These are phyloP conservation scores for Trichoderma afroharzianum DNA, from an alignment of 2,329 filamentous ascomycete genomes.

Conservation along the genomic window DNA sequence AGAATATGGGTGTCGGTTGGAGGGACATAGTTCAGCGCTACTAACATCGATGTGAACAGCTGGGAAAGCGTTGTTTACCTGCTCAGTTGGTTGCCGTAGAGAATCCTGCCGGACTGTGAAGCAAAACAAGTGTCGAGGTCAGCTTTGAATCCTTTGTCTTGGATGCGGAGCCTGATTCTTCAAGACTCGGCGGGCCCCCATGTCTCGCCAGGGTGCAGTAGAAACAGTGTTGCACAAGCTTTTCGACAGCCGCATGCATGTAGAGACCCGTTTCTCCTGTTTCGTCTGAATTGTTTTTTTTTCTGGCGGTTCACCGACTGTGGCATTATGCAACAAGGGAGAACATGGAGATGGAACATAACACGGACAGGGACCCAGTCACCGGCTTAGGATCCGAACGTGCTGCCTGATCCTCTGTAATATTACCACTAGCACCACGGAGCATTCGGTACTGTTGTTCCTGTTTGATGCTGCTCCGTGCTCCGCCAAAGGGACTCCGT, in stretches of 20 bases:
- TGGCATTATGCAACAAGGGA: slow-evolving; percentile 7
- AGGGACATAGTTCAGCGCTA: background rate
- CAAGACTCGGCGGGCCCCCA: background rate
- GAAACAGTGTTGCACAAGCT: background rate
- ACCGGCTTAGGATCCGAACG: slow-evolving; percentile 11
- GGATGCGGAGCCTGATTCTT: slow-evolving; percentile 1
- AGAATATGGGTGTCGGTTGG: background rate
- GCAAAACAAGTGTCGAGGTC: background rate
- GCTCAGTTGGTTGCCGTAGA: background rate
- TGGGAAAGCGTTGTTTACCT: background rate
- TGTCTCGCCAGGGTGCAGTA: background rate
- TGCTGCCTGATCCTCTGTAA: slow-evolving; percentile 6
- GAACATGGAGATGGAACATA: slow-evolving; percentile 10
- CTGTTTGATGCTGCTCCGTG: background rate
- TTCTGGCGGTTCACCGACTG: slow-evolving; percentile 1
- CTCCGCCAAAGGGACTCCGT: background rate
- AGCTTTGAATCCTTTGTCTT: background rate
- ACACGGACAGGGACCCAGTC: background rate
- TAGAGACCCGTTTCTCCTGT: slow-evolving; percentile 12
- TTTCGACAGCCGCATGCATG: slow-evolving; percentile 1
- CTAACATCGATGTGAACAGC: background rate
- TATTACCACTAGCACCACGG: background rate
- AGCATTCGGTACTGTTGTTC: background rate
- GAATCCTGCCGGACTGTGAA: background rate
- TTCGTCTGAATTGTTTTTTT: slow-evolving; percentile 10